Percentiles rank a stretch among this genome's conserved stretches.
Evolutionary conservation across 208 protist genomes (phyloP).

Genomic region (Trypanosoma lewisi): DNA sequence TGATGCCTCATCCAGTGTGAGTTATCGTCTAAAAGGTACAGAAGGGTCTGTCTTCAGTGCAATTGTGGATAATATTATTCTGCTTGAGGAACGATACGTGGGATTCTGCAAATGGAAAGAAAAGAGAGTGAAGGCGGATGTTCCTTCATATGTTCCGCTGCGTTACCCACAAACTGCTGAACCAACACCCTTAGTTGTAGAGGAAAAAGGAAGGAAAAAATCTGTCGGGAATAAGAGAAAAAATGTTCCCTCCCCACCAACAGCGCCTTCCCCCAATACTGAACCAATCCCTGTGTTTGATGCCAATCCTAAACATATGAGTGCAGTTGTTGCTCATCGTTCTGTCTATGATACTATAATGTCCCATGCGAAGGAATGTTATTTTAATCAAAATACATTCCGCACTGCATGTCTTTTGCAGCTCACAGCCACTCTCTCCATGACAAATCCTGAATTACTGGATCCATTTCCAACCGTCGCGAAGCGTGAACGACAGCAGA

Average conservation of each 20-base stretch:
- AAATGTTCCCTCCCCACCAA: background rate
- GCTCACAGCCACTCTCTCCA: slow-evolving; percentile 11
- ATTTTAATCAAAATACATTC: slow-evolving; percentile 20
- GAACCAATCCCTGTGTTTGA: slow-evolving; percentile 23
- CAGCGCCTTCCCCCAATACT: background rate
- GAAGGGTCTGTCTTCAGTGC: slow-evolving; percentile 19
- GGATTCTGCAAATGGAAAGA: slow-evolving; percentile 20
- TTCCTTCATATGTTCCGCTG: slow-evolving; percentile 22
- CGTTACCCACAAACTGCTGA: slow-evolving; percentile 12
- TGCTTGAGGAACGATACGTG: slow-evolving; percentile 20
- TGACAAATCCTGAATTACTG: slow-evolving; percentile 13
- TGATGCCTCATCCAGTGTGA: background rate
- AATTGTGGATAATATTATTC: slow-evolving; percentile 14
- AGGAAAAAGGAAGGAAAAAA: slow-evolving; percentile 17
- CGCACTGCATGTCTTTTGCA: slow-evolving; percentile 22
- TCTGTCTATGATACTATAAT: slow-evolving; percentile 25
- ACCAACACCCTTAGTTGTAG: background rate
- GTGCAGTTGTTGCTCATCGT: slow-evolving; percentile 29
- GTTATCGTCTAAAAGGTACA: slow-evolving; percentile 16
- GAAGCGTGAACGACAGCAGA: slow-evolving; percentile 25
- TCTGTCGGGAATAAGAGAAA: slow-evolving; percentile 5
- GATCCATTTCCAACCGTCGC: slow-evolving; percentile 8
- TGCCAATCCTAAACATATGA: slow-evolving; percentile 23
- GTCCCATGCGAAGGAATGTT: background rate
- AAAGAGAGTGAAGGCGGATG: slow-evolving; percentile 3